Evolutionary conservation across 2,329 filamentous ascomycete genomes (phyloP), one percentile per base, ranked within the genome.

Genomic region (Alternaria solani): DNA sequence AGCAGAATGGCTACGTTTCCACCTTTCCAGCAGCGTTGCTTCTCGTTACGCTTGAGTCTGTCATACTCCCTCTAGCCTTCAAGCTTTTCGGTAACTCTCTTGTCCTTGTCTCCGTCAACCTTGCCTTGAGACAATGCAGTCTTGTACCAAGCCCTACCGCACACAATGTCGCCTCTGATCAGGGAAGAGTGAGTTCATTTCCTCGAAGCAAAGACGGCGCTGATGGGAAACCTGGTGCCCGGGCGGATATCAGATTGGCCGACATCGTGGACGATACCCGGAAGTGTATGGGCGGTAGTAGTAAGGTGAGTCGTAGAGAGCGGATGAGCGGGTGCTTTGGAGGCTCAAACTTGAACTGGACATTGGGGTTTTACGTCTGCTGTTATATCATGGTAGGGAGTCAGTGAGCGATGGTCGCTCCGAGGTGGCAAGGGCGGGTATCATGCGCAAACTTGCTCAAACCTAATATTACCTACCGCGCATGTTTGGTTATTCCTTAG

Each of bases 121-220:
- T 76, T 72, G n/a, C 52, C 62, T 34, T 70, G 43, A 16, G 69
- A 61, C 5, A 79, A 64, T 6, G 53, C 67, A 12, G 77, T 77
- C 59, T 68, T 72, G 55, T 78, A 79, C 75, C 75, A 79, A 7
- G 76, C 69, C 76, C 80, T 80, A 0, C 77, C 78, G 57, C 77
- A 80, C 0, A 77, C 78, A 49, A 80, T 79, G 43, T 80, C 77
- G 5, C 73, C 64, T 3, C 78, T 78, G 9, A 80, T 79, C 11
- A 80, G 64, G 16, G 73, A 76, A 16, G 76, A 78, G 53, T 80
- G 75, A 18, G 80, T 73, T 68, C 76, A 80, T 59, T 62, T 66
- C 32, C 68, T 62, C 0, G 72, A 76, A 8, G 73, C 71, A 46
- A 80, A 79, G 7, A 78, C 75, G 2, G 75, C 73, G 12, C 77